Evolutionary conservation across 208 protist genomes (phyloP).

Genomic region (Crithidia bombi): DNA sequence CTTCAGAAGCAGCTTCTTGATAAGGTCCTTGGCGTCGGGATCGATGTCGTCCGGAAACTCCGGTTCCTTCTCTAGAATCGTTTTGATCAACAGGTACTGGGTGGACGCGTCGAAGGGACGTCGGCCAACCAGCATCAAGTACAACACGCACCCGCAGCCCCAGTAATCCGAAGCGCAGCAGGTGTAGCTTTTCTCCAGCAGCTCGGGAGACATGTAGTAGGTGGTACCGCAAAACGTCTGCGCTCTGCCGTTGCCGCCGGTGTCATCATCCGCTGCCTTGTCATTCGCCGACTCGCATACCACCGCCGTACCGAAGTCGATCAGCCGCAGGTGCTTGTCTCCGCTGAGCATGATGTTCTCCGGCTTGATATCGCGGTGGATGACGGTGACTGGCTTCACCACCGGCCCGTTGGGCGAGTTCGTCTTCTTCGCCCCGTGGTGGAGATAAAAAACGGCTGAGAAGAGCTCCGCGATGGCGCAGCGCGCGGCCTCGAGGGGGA

Average conservation of each 20-base stretch:
- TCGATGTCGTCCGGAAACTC: slow-evolving; percentile 72
- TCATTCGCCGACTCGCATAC: slow-evolving; percentile 73
- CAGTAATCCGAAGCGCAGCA: slow-evolving; percentile 94
- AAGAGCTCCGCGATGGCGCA: slow-evolving; percentile 94
- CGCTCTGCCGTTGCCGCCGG: slow-evolving; percentile 55
- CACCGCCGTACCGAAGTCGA: slow-evolving; percentile 96
- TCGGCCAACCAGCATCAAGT: slow-evolving; percentile 87
- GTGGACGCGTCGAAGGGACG: slow-evolving; percentile 89
- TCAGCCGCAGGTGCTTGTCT: slow-evolving; percentile 94
- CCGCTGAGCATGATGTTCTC: slow-evolving; percentile 95
- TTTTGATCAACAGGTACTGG: slow-evolving; percentile 89
- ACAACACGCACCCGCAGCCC: slow-evolving; percentile 93
- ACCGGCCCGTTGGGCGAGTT: slow-evolving; percentile 14
- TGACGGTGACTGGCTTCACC: slow-evolving; percentile 66
- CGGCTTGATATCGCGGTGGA: slow-evolving; percentile 97
- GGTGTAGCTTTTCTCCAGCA: slow-evolving; percentile 93
- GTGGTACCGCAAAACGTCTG: slow-evolving; percentile 92
- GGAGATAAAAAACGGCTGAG: slow-evolving; percentile 95
- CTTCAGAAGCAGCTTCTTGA: slow-evolving; percentile 79
- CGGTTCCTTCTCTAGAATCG: slow-evolving; percentile 87
- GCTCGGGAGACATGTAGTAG: slow-evolving; percentile 95
- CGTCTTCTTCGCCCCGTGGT: slow-evolving; percentile 81
- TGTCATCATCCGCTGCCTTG: slow-evolving; percentile 63
- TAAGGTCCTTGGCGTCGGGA: slow-evolving; percentile 74
- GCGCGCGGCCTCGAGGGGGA: slow-evolving; percentile 84